Evolutionary conservation across 805 yeast species (phyloP).

Genomic region (Pichia phayaonensis): DNA sequence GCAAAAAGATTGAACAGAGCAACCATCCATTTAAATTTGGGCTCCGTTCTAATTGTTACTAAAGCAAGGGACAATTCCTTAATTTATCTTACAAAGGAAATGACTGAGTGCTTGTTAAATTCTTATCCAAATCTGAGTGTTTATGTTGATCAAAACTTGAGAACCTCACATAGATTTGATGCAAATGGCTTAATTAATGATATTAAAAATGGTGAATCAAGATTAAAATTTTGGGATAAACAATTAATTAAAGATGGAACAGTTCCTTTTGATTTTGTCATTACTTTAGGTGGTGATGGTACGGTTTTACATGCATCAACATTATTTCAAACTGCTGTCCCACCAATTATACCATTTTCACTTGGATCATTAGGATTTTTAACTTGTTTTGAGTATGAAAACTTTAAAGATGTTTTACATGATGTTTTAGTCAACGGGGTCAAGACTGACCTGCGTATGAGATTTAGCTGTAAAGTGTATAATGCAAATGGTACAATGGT

Average conservation of each 20-base stretch:
- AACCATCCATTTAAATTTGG: conserved; percentile 61
- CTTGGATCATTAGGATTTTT: conserved; percentile 90
- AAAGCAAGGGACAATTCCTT: conserved; percentile 80
- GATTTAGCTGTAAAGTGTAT: conserved; percentile 75
- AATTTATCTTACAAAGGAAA: conserved; percentile 66
- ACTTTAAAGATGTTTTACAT: conserved; percentile 52
- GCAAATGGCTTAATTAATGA: conserved; percentile 43
- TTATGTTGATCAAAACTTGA: conserved; percentile 67
- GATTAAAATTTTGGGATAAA: conserved; percentile 64
- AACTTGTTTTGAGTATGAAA: conserved; percentile 76
- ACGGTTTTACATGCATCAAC: conserved; percentile 87
- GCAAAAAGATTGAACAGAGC: conserved; percentile 67
- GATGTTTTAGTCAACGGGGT: conserved; percentile 64
- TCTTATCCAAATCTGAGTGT: conserved; percentile 31
- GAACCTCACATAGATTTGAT: conserved; percentile 56
- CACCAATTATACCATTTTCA: conserved; percentile 85
- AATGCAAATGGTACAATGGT: conserved; percentile 45
- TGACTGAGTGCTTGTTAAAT: conserved; percentile 67
- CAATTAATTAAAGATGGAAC: conserved; percentile 41
- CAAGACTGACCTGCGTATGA: conserved; percentile 72
- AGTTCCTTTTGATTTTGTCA: conserved; percentile 60
- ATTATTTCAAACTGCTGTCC: conserved; percentile 75
- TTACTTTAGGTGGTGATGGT: conserved; percentile 96
- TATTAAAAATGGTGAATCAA: conserved; percentile 36
- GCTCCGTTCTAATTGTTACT: conserved; percentile 75